phyloP scores from a whole-genome alignment of 768 basidiomycete genomes.

The Suillus ampliporus region DNA sequence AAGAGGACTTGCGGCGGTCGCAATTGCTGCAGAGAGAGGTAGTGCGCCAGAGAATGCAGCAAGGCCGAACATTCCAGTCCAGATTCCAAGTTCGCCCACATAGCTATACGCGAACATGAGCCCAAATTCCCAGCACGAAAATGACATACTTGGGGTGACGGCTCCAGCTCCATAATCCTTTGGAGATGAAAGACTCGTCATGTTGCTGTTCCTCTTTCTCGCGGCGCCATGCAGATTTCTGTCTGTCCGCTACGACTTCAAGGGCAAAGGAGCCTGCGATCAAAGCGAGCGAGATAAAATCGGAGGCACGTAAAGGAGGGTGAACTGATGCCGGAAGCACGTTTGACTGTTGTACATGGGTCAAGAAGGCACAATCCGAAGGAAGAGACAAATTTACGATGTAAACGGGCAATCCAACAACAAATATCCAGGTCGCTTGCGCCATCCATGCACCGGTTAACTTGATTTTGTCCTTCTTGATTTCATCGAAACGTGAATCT shows the following conservation, averaged over 20 bases:
- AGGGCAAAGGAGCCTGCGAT: constrained; percentile 61
- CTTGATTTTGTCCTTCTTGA: constrained; percentile 50
- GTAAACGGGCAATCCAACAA: constrained; percentile 74
- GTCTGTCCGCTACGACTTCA: constrained; percentile 66
- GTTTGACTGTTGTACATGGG: constrained; percentile 39
- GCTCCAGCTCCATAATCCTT: constrained; percentile 69
- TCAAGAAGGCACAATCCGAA: not conserved
- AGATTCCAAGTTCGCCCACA: constrained; percentile 72
- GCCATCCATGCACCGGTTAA: constrained; percentile 69
- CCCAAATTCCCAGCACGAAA: not conserved
- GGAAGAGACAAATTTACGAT: constrained; percentile 37
- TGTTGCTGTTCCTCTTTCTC: constrained; percentile 67
- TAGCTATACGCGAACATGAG: constrained; percentile 50
- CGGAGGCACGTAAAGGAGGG: constrained; percentile 56
- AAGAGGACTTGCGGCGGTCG: constrained; percentile 57
- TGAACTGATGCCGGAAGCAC: constrained; percentile 54
- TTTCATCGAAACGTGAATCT: constrained; percentile 68
- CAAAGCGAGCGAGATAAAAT: constrained; percentile 60
- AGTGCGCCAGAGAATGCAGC: constrained; percentile 46
- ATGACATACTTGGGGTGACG: constrained; percentile 73
- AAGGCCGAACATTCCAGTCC: constrained; percentile 68
- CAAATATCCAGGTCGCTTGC: constrained; percentile 70
- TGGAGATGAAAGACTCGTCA: constrained; percentile 70
- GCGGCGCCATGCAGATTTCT: constrained; percentile 68
- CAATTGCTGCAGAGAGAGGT: constrained; percentile 32